Base-by-base conservation (phyloP, 345 rosid species). In the Zanthoxylum bungeanum region DNA sequence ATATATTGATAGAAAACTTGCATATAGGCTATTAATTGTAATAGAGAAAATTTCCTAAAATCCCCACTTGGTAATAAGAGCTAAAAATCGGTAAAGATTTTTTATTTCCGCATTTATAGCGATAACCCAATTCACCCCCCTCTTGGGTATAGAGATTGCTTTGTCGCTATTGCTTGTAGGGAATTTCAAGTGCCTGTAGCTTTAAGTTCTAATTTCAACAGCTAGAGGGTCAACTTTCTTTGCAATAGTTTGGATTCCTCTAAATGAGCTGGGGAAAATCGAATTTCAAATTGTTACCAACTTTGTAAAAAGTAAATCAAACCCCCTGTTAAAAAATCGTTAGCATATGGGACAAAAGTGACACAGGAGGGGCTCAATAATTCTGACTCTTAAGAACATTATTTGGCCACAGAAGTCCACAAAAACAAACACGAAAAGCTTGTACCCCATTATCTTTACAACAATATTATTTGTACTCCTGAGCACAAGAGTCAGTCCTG, bases 291-390 rank as follows among this genome's bases (percentile, higher is more conserved):
- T 50, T n/a, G 27, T 72, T 31, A 10, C 28, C n/a, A 1, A 57
- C 60, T 31, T 16, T 9, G 21, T 59, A 49, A n/a, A n/a, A n/a
- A n/a, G n/a, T n/a, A n/a, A 55, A 57, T 62, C 46, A 73, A 28
- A 53, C 62, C 66, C 44, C 60, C 70, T 25, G 57, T 34, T 11
- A 49, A 55, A 63, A 55, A 65, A 36, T 9, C 28, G 16, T n/a
- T 19, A 52, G 51, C 22, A 5, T 37, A 72, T 22, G 24, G 56
- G 80, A 73, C 74, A 69, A 73, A 67, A 68, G 66, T 63, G 52
- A 52, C 55, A 56, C 57, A 33, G 25, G 60, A 31, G 37, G 52
- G 21, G 25, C 57, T 53, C 67, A 70, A 56, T 73, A 63, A 64
- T 78, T 63, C 40, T 42, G 49, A 57, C 66, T 44, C 49, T 42